phyloP scores from a whole-genome alignment of 2,329 filamentous ascomycete species.

The Diplodia mutila region DNA sequence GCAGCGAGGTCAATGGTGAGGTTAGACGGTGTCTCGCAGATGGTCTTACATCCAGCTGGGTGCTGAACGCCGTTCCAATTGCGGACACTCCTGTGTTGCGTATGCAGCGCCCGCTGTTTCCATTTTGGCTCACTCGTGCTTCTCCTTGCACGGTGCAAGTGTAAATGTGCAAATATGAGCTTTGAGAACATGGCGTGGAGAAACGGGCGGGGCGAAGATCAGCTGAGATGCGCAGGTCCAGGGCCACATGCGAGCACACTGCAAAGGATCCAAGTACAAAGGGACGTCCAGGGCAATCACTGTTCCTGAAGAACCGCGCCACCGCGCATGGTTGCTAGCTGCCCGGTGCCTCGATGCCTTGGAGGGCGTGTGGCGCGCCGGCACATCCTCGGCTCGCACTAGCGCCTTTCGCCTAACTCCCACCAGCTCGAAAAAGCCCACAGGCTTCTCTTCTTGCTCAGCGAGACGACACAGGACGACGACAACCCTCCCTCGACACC shows the following conservation, averaged over 20 bases:
- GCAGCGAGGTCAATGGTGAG: neutral
- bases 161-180: neutral
- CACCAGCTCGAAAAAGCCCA: conserved; percentile 22
- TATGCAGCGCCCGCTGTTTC: neutral
- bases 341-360: neutral
- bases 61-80: neutral
- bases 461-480: conserved; percentile 25
- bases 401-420: conserved; percentile 15
- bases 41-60: neutral
- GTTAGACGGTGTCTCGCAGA: neutral
- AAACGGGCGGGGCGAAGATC: neutral
- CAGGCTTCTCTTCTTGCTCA: conserved; percentile 6
- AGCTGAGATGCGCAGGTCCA: neutral
- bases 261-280: neutral
- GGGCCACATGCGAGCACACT: neutral
- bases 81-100: neutral
- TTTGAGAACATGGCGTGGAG: neutral
- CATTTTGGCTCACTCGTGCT: neutral
- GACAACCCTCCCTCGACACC: conserved; percentile 12
- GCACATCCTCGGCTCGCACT: neutral
- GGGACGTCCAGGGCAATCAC: neutral
- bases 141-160: neutral
- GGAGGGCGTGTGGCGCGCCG: neutral
- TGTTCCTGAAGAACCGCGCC: neutral
- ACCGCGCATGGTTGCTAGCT: neutral